Evolutionary conservation across 345 rosid species (phyloP), one percentile per base, ranked within the genome.

Genomic region (Salix caprea): DNA sequence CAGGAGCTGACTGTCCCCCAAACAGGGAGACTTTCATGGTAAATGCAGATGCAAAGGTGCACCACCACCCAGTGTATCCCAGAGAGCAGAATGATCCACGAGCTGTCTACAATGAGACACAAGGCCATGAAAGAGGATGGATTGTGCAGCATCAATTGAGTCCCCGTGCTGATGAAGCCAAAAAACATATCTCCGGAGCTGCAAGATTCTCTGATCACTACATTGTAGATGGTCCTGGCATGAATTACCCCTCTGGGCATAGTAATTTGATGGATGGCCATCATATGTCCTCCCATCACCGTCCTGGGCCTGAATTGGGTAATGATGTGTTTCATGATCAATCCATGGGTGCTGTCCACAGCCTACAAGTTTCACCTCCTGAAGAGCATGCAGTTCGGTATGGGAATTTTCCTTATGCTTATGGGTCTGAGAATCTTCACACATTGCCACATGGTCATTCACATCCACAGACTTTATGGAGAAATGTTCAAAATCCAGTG

Each of bases 111-210:
- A 83, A 60, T 77, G 98, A 91, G 73, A 67, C 91, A 76, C 85
- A 78, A 8, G 73, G 81, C 78, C 91, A 87, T 74, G 98, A 94
- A 74, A 90, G 93, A 80, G 96, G 98, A 71, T 86, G 97, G 97
- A 65, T 83, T 81, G 80, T 82, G 79, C 94, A 81, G 82, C 92
- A 89, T 74, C 97, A 86, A 80, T 77, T 85, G 82, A 88, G 81
- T 72, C 84, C 96, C 52, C 83, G 77, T 46, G 80, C 81, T 80
- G 97, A 92, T 76, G 97, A 91, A 76, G 86, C 78, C 44, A 91
- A 96, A 89, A 72, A 84, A 75, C 89, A 85, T 77, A 36, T 77
- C 54, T 76, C 88, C 74, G 92, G 87, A 69, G 84, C 87, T 81
- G 91, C 89, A 86, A 88, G 98, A 80, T 80, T 91, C 79, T 87